Evolutionary conservation across 2,329 filamentous ascomycete genomes (phyloP).

Genomic region (Pseudogymnoascus sp.): DNA sequence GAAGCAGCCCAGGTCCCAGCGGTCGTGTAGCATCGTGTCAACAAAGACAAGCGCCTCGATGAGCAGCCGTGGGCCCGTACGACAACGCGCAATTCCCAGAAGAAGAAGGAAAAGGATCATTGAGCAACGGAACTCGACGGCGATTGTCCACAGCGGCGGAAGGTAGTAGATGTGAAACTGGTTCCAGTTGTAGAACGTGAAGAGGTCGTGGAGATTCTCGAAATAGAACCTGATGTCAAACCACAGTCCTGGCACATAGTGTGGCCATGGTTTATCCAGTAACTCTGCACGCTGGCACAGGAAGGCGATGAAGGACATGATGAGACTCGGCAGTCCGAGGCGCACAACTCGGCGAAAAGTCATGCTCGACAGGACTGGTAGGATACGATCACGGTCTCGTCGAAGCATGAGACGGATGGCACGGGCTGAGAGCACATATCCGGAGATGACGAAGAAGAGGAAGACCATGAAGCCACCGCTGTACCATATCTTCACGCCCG

Average conservation of each 20-base stretch:
- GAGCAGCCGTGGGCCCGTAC: background rate
- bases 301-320: conserved; percentile 31
- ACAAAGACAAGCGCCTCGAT: background rate
- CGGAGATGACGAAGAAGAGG: conserved; percentile 44
- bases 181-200: conserved; percentile 5
- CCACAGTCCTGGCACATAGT: background rate
- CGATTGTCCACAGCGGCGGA: conserved; percentile 29
- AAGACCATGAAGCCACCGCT: conserved; percentile 41
- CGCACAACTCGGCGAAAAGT: conserved; percentile 39
- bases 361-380: conserved; percentile 36
- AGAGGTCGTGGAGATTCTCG: background rate
- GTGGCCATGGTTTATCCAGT: background rate
- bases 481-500: conserved; percentile 31
- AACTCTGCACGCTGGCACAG: conserved; percentile 7
- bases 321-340: conserved; percentile 37
- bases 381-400: conserved; percentile 30
- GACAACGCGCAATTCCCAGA: conserved; percentile 22
- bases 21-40: background rate
- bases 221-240: background rate
- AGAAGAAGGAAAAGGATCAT: conserved; percentile 28
- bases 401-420: conserved; percentile 34
- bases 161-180: conserved; percentile 23
- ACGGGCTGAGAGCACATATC: conserved; percentile 39
- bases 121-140: conserved; percentile 29
- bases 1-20: background rate